These are phyloP conservation scores for Amoeboaphelidium protococcarum DNA, from an alignment of 371 early-diverging fungal genomes.

Conservation along the genomic window DNA sequence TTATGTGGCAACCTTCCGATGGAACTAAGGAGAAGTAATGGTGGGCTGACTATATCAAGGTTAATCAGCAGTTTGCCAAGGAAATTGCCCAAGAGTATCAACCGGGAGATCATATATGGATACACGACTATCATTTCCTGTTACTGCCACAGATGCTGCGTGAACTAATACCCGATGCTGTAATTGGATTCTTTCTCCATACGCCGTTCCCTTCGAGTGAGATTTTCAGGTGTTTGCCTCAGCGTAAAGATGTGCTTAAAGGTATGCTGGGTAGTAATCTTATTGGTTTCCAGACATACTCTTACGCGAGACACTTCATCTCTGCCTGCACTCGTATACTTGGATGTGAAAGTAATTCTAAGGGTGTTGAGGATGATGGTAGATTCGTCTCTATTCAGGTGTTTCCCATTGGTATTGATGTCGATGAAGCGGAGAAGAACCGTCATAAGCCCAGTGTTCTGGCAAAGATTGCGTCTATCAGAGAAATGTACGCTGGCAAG, in stretches of 20 bases:
- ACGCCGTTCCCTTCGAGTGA: constrained; percentile 86
- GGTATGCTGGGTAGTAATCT: constrained; percentile 80
- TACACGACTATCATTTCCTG: constrained; percentile 93
- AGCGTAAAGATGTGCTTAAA: constrained; percentile 60
- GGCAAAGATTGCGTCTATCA: constrained; percentile 41
- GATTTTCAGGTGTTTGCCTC: constrained; percentile 76
- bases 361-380: not conserved
- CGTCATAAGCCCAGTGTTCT: constrained; percentile 19
- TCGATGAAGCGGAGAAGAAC: constrained; percentile 9
- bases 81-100: constrained; percentile 36
- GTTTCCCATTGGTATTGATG: constrained; percentile 94
- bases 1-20: constrained; percentile 46
- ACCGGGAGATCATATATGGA: constrained; percentile 77
- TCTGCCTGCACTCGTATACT: constrained; percentile 71
- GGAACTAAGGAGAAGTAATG: constrained; percentile 29
- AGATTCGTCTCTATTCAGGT: constrained; percentile 45
- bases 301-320: constrained; percentile 80
- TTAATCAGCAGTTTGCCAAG: constrained; percentile 65
- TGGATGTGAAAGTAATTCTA: constrained; percentile 33
- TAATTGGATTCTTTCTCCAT: constrained; percentile 89
- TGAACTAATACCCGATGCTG: constrained; percentile 37
- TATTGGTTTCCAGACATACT: constrained; percentile 87
- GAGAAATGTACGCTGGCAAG: constrained; percentile 68
- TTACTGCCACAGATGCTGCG: constrained; percentile 49
- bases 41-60: constrained; percentile 61